Evolutionary conservation across 495 filamentous ascomycete genomes (phyloP).

Genomic region (Xylaria flabelliformis): DNA sequence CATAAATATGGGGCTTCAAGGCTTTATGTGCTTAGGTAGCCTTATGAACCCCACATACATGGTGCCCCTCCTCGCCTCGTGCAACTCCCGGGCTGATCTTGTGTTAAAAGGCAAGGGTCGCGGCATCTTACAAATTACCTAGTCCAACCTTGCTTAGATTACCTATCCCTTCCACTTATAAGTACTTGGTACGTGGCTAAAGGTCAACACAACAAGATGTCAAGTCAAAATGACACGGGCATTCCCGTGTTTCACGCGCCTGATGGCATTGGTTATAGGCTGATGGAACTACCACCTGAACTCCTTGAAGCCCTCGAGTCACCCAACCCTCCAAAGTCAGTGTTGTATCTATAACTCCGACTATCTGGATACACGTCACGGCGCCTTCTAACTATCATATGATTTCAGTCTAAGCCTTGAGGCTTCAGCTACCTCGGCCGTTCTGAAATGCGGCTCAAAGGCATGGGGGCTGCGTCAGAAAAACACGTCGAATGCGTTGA

Average conservation of each 20-base stretch:
- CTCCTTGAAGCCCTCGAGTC: conserved; percentile 70
- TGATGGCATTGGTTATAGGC: conserved; percentile 67
- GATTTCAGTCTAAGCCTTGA: conserved; percentile 69
- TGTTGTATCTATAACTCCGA: conserved; percentile 28
- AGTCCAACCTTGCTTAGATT: no score
- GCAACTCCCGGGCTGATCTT: neutral
- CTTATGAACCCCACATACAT: neutral
- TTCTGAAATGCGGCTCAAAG: conserved; percentile 71
- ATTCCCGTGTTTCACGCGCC: conserved; percentile 70
- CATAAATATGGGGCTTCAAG: neutral
- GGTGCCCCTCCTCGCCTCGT: conserved; percentile 3
- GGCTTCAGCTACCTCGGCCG: conserved; percentile 66
- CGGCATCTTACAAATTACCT: neutral
- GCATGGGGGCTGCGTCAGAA: conserved; percentile 87
- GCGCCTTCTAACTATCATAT: conserved; percentile 2
- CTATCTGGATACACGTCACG: conserved; percentile 20
- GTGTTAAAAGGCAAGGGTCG: neutral
- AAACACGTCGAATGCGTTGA: conserved; percentile 87
- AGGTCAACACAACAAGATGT: conserved; percentile 49
- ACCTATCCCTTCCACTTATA: neutral
- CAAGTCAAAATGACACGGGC: conserved; percentile 63
- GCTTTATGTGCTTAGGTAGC: neutral
- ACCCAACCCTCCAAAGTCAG: conserved; percentile 65
- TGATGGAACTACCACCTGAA: conserved; percentile 83
- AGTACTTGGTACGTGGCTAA: neutral